Evolutionary conservation across 352 stramenopile species (phyloP), one percentile per base, ranked within the genome.

Genomic region (Phytophthora constricta): DNA sequence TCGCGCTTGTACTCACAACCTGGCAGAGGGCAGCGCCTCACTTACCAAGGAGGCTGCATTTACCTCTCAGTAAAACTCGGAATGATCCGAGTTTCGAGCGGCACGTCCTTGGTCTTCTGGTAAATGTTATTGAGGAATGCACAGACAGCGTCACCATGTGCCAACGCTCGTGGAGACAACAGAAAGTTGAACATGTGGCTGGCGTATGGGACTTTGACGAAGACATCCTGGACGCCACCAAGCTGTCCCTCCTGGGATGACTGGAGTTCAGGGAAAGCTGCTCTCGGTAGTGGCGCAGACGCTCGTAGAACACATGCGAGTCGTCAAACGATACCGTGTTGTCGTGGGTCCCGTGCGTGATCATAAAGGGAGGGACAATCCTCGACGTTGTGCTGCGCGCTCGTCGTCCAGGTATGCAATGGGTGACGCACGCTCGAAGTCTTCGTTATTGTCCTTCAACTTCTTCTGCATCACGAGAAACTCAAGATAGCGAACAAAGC

Each of bases 171-270:
- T 19, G 81, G 82, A 20, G 82, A 90, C 9, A 84, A 26, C 26
- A 90, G 26, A 53, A 80, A 82, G 48, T 89, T 88, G 56, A 91
- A 91, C 66, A 82, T 84, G 73, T 91, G 82, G 26, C 77, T 76
- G 10, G 80, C 75, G 22, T 70, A 76, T 0, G 79, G 81, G 9
- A 91, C 68, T 37, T 84, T 67, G 11, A 90, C 51, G 51, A 87
- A 91, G 19, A 90, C 62, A 68, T 91, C 82, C 14, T 74, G 53
- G 7, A 90, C 76, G 13, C 66, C 72, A 7, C 60, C 72, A 7
- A 76, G 68, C 19, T 70, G 48, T 17, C 65, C 58, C 8, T 68
- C 46, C 23, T 72, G 67, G 52, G 68, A 71, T 11, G 26, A 61
- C 31, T 28, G 28, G 33, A 75, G 53, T 39, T 57, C 34, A 1